These are phyloP conservation scores for Umbelopsis sp. DNA, from an alignment of 192 early-diverging fungal genomes.

Conservation along the genomic window DNA sequence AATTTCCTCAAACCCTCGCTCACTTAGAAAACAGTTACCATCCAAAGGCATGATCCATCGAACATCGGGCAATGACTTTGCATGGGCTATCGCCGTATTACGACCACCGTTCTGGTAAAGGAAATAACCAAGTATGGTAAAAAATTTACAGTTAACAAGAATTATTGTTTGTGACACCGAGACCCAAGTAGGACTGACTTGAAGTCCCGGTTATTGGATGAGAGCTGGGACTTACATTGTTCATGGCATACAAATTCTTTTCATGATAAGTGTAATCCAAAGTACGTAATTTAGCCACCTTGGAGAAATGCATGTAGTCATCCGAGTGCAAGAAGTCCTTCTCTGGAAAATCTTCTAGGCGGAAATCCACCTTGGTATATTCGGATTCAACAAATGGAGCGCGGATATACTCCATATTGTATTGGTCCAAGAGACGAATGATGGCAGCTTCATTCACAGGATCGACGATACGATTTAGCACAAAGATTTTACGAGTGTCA, in stretches of 20 bases:
- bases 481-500: conserved; percentile 59
- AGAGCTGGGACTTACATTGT: conserved; percentile 55
- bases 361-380: conserved; percentile 59
- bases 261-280: conserved; percentile 67
- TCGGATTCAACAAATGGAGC: conserved; percentile 57
- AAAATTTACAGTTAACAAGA: conserved; percentile 28
- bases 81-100: conserved; percentile 59
- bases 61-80: conserved; percentile 45
- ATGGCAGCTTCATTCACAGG: conserved; percentile 56
- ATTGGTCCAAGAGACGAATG: conserved; percentile 51
- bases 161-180: neutral
- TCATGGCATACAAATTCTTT: conserved; percentile 69
- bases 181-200: too few relatives aligned
- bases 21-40: conserved; percentile 63
- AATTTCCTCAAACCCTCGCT: conserved; percentile 58
- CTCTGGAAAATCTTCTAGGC: conserved; percentile 63
- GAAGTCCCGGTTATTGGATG: neutral
- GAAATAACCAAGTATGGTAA: neutral
- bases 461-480: conserved; percentile 65
- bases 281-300: conserved; percentile 59
- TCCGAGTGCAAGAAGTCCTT: conserved; percentile 65
- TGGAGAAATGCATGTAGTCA: conserved; percentile 58
- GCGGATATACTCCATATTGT: conserved; percentile 57
- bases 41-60: conserved; percentile 69
- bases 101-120: conserved; percentile 61